Percentiles rank a stretch among this genome's conserved stretches.
phyloP scores from a whole-genome alignment of 169 alveolate species.

The Cryptosporidium parvum region DNA sequence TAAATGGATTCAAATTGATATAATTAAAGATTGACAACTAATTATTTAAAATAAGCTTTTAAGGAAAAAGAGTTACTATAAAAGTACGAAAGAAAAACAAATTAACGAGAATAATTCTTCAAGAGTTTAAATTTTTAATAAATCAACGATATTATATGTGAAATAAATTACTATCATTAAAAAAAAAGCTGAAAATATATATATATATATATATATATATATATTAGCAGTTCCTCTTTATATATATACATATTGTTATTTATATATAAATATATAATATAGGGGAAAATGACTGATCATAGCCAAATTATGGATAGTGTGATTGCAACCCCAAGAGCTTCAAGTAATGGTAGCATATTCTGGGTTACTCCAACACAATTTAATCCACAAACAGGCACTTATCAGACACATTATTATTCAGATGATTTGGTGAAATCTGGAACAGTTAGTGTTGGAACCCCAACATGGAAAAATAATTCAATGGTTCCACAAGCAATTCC shows the following conservation, averaged over 20 bases:
- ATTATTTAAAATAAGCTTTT: neutral
- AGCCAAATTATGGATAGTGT: slow-evolving; percentile 69
- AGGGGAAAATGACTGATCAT: slow-evolving; percentile 24
- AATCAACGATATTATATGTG: neutral
- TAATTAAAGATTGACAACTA: neutral
- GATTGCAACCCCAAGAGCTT: slow-evolving; percentile 76
- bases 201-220: neutral
- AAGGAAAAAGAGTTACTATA: neutral
- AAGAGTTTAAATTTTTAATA: neutral
- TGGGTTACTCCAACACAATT: slow-evolving; percentile 76
- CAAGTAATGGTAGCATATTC: slow-evolving; percentile 69
- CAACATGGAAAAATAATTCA: slow-evolving; percentile 69
- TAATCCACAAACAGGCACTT: slow-evolving; percentile 76
- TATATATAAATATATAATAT: neutral
- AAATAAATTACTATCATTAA: too few species aligned
- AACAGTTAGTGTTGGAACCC: slow-evolving; percentile 72
- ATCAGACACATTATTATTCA: slow-evolving; percentile 73
- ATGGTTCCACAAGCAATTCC: slow-evolving; percentile 33
- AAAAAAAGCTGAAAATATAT: neutral
- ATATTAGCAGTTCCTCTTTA: neutral
- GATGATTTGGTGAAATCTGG: slow-evolving; percentile 74
- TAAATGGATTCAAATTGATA: neutral
- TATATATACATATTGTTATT: neutral
- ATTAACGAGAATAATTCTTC: neutral
- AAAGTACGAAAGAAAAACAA: neutral